phyloP scores from a whole-genome alignment of 169 alveolate species.

The Plasmodium falciparum region DNA sequence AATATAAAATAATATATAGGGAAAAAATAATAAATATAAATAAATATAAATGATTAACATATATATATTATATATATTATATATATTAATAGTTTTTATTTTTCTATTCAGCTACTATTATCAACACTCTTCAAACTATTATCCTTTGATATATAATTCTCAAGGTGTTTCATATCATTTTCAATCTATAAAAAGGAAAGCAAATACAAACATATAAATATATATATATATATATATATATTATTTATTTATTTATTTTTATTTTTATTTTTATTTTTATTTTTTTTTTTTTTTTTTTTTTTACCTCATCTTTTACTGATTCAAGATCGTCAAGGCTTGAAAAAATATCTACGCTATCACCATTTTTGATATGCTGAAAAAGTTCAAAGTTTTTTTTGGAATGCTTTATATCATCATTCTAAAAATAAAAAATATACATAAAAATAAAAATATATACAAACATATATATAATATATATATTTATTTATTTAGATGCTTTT shows the following conservation, averaged over 20 bases:
- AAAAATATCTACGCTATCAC: slow-evolving; percentile 66
- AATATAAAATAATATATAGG: not conserved
- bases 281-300: not conserved
- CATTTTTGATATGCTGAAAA: slow-evolving; percentile 58
- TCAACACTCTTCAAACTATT: slow-evolving; percentile 27
- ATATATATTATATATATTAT: no score
- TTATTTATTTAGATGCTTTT: no score
- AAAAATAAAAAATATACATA: not conserved
- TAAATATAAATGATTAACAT: not conserved
- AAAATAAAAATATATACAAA: no score
- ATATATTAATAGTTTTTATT: no score
- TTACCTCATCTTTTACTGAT: slow-evolving; percentile 10
- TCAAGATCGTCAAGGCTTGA: slow-evolving; percentile 60
- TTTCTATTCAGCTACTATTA: not conserved
- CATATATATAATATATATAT: no score
- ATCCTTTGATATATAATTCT: slow-evolving; percentile 21
- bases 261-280: not conserved
- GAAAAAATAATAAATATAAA: not conserved
- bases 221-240: not conserved
- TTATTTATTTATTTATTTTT: not conserved
- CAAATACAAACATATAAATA: not conserved
- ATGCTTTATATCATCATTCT: slow-evolving; percentile 32
- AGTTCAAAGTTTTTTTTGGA: slow-evolving; percentile 15
- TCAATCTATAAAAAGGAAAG: not conserved
- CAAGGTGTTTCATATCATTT: slow-evolving; percentile 1